phyloP scores from a whole-genome alignment of 495 filamentous ascomycete species.

The Amniculicola lignicola region DNA sequence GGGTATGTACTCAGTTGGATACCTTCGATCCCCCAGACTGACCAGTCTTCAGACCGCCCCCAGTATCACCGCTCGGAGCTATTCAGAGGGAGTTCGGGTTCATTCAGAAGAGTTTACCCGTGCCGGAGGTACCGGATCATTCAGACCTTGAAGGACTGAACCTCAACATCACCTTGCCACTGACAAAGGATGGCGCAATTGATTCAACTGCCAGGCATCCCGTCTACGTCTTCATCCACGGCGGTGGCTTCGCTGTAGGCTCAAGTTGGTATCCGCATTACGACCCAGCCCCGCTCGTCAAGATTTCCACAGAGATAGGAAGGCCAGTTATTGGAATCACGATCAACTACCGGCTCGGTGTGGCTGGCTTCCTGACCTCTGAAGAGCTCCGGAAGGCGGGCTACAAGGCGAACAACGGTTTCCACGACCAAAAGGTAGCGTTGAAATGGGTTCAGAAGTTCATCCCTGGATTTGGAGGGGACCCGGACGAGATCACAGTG shows the following conservation, averaged over 20 bases:
- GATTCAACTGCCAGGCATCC: slow-evolving; percentile 23
- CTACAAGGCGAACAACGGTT: slow-evolving; percentile 44
- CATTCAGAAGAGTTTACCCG: slow-evolving; percentile 30
- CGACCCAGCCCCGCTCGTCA: slow-evolving; percentile 36
- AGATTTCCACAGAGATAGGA: slow-evolving; percentile 23
- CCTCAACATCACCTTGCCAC: slow-evolving; percentile 33
- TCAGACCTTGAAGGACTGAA: slow-evolving; percentile 36
- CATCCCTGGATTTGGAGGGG: slow-evolving; percentile 68
- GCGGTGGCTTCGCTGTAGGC: slow-evolving; percentile 41
- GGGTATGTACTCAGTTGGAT: slow-evolving; percentile 18
- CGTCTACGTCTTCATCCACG: slow-evolving; percentile 37
- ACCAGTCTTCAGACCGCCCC: slow-evolving; percentile 13
- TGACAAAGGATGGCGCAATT: slow-evolving; percentile 8
- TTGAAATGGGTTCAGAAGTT: slow-evolving; percentile 69
- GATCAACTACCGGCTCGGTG: slow-evolving; percentile 31
- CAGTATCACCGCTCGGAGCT: slow-evolving; percentile 22
- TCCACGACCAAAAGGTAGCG: slow-evolving; percentile 66
- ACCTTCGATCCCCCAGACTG: too few relatives aligned
- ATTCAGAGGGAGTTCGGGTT: slow-evolving; percentile 29
- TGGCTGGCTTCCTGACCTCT: slow-evolving; percentile 32
- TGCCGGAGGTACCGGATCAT: slow-evolving; percentile 23
- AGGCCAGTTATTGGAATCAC: slow-evolving; percentile 31
- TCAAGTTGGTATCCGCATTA: slow-evolving; percentile 47
- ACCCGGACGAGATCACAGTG: slow-evolving; percentile 60
- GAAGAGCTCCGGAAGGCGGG: slow-evolving; percentile 32